Percentiles rank a stretch among this genome's conserved stretches.
Evolutionary conservation across 345 rosid genomes (phyloP).

Genomic region (Aquilaria malaccensis): DNA sequence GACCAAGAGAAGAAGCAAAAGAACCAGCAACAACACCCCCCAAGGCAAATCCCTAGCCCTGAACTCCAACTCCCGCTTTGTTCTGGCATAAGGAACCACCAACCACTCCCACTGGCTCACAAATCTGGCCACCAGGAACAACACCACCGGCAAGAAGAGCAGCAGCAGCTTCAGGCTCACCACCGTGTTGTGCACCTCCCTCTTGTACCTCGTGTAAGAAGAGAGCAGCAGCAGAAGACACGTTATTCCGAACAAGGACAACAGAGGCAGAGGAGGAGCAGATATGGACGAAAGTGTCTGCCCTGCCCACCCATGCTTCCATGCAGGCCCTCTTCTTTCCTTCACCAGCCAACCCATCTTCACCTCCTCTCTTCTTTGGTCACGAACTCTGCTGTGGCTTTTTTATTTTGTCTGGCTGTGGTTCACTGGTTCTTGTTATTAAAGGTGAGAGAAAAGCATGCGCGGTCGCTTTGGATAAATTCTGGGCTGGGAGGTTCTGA

Average conservation of each 20-base stretch:
- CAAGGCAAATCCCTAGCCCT: conserved; percentile 43
- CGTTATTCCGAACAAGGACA: conserved; percentile 46
- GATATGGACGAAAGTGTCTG: conserved; percentile 42
- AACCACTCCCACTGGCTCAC: conserved; percentile 22
- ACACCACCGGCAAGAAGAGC: conserved; percentile 48
- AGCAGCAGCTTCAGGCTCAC: conserved; percentile 47
- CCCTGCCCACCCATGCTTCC: conserved; percentile 63
- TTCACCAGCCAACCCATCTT: conserved; percentile 48
- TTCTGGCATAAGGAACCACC: conserved; percentile 21
- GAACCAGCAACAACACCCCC: conserved; percentile 42
- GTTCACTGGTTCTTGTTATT: background rate
- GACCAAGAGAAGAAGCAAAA: conserved; percentile 48
- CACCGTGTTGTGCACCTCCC: conserved; percentile 34
- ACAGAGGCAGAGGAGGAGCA: conserved; percentile 52
- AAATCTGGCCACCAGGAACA: conserved; percentile 35
- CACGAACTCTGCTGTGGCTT: background rate
- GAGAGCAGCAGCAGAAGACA: conserved; percentile 42
- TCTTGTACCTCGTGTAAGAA: conserved; percentile 40
- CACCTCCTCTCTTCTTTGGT: conserved; percentile 4
- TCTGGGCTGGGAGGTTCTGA: conserved; percentile 15
- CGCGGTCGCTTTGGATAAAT: conserved; percentile 34
- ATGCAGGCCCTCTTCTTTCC: conserved; percentile 58
- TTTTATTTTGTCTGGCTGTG: background rate
- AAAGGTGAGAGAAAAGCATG: background rate
- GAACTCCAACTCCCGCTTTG: conserved; percentile 16